These are phyloP conservation scores for Antitrichia curtipendula DNA, from an alignment of 225 moss, liverwort and hornwort genomes.

Conservation along the genomic window DNA sequence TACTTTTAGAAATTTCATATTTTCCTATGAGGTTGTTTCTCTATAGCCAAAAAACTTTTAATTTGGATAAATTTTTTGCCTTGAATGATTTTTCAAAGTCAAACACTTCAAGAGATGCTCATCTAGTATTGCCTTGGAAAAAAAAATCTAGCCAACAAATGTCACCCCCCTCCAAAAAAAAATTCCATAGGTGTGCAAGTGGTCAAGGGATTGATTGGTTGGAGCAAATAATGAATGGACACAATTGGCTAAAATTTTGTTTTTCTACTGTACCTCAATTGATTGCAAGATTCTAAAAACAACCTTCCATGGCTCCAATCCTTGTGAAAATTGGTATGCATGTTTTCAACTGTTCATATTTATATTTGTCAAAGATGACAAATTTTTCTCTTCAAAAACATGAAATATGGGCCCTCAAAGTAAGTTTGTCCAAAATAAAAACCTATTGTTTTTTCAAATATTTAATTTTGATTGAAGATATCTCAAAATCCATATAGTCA, in stretches of 20 bases:
- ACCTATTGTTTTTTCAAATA: accelerated
- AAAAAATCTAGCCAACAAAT: background rate
- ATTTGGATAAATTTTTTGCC: accelerated
- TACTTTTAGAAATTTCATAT: background rate
- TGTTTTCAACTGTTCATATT: background rate
- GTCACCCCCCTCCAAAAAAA: background rate
- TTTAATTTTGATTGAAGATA: background rate
- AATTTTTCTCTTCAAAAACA: background rate
- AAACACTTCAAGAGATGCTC: background rate
- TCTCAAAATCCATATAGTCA: accelerated
- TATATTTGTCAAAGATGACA: accelerated
- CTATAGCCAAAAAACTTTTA: accelerated
- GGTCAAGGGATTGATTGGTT: accelerated
- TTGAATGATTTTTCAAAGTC: too few species aligned
- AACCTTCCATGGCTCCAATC: background rate
- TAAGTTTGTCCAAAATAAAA: accelerated
- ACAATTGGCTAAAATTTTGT: background rate
- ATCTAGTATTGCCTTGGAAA: accelerated
- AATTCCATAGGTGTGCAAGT: background rate
- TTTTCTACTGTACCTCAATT: background rate
- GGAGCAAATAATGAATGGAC: background rate
- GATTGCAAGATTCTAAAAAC: background rate
- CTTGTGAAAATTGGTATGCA: background rate
- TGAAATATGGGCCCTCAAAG: background rate
- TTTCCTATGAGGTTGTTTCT: background rate